Evolutionary conservation across 1,139 yeast species (phyloP).

Genomic region (Suzukiozyma palmioleophila): DNA sequence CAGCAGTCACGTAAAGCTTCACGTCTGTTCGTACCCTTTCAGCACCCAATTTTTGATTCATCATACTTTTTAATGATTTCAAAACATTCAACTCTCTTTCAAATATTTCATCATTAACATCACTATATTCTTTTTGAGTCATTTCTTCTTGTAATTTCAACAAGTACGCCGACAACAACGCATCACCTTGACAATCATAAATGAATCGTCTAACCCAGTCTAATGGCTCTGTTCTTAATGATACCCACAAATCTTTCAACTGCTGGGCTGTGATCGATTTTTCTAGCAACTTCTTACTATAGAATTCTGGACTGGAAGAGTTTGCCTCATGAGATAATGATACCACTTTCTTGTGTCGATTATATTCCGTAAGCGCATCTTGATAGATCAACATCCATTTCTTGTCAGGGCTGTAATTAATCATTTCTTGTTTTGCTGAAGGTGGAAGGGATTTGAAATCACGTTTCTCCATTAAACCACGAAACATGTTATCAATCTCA

Average conservation of each 20-base stretch:
- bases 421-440: slow-evolving; percentile 74
- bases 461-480: slow-evolving; percentile 72
- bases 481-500: slow-evolving; percentile 63
- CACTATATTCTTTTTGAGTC: slow-evolving; percentile 27
- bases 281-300: slow-evolving; percentile 70
- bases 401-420: slow-evolving; percentile 67
- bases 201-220: slow-evolving; percentile 82
- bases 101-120: slow-evolving; percentile 41
- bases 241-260: slow-evolving; percentile 82
- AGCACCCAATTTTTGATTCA: slow-evolving; percentile 45
- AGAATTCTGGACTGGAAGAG: slow-evolving; percentile 65
- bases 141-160: slow-evolving; percentile 38
- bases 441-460: slow-evolving; percentile 78
- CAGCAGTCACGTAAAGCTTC: slow-evolving; percentile 37
- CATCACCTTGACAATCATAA: slow-evolving; percentile 82
- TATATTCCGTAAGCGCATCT: slow-evolving; percentile 74
- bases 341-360: slow-evolving; percentile 44
- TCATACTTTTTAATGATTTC: slow-evolving; percentile 43
- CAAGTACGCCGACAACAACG: slow-evolving; percentile 55
- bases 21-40: slow-evolving; percentile 41
- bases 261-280: slow-evolving; percentile 67
- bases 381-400: slow-evolving; percentile 93
- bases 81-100: slow-evolving; percentile 47
- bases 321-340: slow-evolving; percentile 26
- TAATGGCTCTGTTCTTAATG: slow-evolving; percentile 85